Evolutionary conservation across 768 basidiomycete species (phyloP).

Genomic region (Amanita phalloides): DNA sequence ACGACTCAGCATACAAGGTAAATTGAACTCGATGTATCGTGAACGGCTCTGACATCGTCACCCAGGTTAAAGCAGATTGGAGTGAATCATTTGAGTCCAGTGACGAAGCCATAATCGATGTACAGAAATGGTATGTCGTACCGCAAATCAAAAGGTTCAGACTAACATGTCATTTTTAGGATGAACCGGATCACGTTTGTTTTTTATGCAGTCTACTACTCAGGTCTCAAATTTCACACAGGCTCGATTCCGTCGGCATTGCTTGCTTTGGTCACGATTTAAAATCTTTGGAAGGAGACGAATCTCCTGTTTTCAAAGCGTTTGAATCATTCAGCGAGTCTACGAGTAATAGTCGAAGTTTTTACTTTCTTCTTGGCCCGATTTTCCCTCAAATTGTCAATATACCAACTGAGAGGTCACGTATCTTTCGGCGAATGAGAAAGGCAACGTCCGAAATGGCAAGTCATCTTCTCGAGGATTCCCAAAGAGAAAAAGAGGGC

Average conservation of each 20-base stretch:
- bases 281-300: constrained; percentile 36
- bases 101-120: constrained; percentile 27
- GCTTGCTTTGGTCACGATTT: constrained; percentile 53
- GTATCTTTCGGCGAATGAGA: constrained; percentile 20
- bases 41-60: background rate
- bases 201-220: no score
- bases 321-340: constrained; percentile 26
- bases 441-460: constrained; percentile 27
- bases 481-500: constrained; percentile 20
- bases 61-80: constrained; percentile 24
- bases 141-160: no score
- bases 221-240: constrained; percentile 10
- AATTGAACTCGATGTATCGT: background rate
- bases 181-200: constrained; percentile 37
- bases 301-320: constrained; percentile 27
- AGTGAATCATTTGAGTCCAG: constrained; percentile 16
- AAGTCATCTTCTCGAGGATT: constrained; percentile 23
- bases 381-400: constrained; percentile 23
- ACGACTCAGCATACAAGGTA: no score
- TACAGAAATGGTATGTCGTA: constrained; percentile 31
- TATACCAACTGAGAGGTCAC: constrained; percentile 24
- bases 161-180: constrained; percentile 11
- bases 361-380: constrained; percentile 24
- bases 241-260: constrained; percentile 47
- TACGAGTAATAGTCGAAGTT: constrained; percentile 8